Evolutionary conservation across 2,329 filamentous ascomycete genomes (phyloP).

Genomic region (Aspergillus novofumigatus): DNA sequence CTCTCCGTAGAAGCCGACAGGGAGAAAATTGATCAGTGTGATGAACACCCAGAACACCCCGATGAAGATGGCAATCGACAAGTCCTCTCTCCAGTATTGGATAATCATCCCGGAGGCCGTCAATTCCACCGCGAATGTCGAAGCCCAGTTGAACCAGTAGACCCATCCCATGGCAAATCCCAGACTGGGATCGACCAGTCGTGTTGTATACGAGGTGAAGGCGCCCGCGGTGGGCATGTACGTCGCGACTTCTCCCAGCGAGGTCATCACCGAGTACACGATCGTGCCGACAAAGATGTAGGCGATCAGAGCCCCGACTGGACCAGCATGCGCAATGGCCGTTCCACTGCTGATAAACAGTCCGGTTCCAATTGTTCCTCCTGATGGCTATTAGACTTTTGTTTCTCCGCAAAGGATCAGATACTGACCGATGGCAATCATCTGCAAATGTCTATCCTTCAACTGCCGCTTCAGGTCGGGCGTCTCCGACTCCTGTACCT

Average conservation of each 20-base stretch:
- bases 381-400: slow-evolving; percentile 16
- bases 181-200: slow-evolving; percentile 68
- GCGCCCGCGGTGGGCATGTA: slow-evolving; percentile 72
- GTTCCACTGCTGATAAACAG: slow-evolving; percentile 65
- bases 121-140: slow-evolving; percentile 67
- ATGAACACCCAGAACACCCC: slow-evolving; percentile 58
- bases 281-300: slow-evolving; percentile 66
- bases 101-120: slow-evolving; percentile 68
- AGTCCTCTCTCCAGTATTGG: slow-evolving; percentile 62
- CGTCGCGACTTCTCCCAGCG: slow-evolving; percentile 65
- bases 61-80: slow-evolving; percentile 68
- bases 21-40: slow-evolving; percentile 54
- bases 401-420: neutral
- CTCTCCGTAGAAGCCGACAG: slow-evolving; percentile 69
- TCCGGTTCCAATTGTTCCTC: slow-evolving; percentile 66
- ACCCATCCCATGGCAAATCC: slow-evolving; percentile 77
- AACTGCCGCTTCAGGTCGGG: slow-evolving; percentile 18
- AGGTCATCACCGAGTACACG: slow-evolving; percentile 70
- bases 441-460: slow-evolving; percentile 21
- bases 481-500: neutral
- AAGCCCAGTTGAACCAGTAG: slow-evolving; percentile 76
- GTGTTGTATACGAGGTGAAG: slow-evolving; percentile 71
- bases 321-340: slow-evolving; percentile 60
- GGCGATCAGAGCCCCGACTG: slow-evolving; percentile 61
- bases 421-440: slow-evolving; percentile 19